Base-by-base conservation (phyloP, 208 protist species). In the Trypanosoma congolense region DNA sequence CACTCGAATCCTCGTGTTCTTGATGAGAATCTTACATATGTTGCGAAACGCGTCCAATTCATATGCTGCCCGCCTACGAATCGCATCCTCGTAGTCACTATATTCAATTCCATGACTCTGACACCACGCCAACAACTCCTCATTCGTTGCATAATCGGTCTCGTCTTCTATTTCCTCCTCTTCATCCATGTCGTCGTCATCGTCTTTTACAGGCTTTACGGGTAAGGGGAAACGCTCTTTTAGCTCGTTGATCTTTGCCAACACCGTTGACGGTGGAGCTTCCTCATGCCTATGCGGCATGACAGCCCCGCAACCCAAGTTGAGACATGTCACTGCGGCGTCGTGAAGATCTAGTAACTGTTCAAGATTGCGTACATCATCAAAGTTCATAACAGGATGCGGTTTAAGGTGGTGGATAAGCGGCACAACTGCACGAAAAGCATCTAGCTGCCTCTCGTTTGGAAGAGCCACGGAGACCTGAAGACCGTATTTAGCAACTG, bases 41-140 rank as follows among this genome's bases (percentile, higher is more conserved):
- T 87, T 74, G 4, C 65, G 65, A 31, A 87, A 83, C 6, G 84
- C 64, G 24, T 77, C 70, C 56, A 82, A 70, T 48, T 93, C 83
- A 53, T 80, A 76, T 14, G 63, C 19, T 0, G 80, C 78, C 0
- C 87, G 55, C n/a, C 65, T 63, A 42, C 65, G 70, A 14, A 93
- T 50, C 0, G 82, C 81, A 24, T 72, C 45, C 2, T 58, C 44
- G 70, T 93, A 87, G 28, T 64, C 67, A 0, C 60, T 77, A 45
- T 85, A 87, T 24, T 77, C 59, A n/a, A 93, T 22, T 19, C 75
- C 48, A 18, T 87, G 70, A 43, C 46, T 48, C 25, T 74, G 68
- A 21, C 79, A 90, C 45, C 74, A 73, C 18, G 58, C 70, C 42
- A 71, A 73, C 35, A 93, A 66, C 10, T 65, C 77, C 0, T 64